Evolutionary conservation across 2,329 filamentous ascomycete genomes (phyloP).

Genomic region (Sarocladiaceae sp.): DNA sequence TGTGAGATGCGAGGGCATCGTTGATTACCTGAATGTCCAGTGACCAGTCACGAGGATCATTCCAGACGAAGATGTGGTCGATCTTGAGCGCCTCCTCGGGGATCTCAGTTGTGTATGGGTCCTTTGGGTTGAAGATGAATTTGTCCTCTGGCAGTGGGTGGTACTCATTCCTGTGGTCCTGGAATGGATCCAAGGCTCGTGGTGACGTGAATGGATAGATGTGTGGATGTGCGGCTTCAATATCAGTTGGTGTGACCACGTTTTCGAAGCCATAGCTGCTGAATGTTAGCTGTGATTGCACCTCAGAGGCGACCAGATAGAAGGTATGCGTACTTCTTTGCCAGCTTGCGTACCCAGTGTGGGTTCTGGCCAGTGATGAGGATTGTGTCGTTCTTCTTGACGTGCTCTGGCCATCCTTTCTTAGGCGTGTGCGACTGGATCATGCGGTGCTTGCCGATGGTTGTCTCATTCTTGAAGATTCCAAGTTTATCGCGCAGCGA

Average conservation of each 20-base stretch:
- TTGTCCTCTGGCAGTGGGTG: slow-evolving; percentile 28
- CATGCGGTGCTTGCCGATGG: slow-evolving; percentile 29
- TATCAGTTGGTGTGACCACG: slow-evolving; percentile 82
- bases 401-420: slow-evolving; percentile 51
- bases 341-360: slow-evolving; percentile 66
- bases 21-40: slow-evolving; percentile 80
- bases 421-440: slow-evolving; percentile 88
- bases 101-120: slow-evolving; percentile 30
- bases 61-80: slow-evolving; percentile 89
- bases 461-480: slow-evolving; percentile 25
- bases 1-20: slow-evolving; percentile 74
- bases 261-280: slow-evolving; percentile 66
- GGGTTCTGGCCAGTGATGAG: slow-evolving; percentile 70
- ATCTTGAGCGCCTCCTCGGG: slow-evolving; percentile 59
- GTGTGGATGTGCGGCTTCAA: slow-evolving; percentile 66
- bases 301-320: slow-evolving; percentile 16
- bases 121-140: slow-evolving; percentile 23
- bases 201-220: slow-evolving; percentile 74
- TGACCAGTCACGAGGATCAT: slow-evolving; percentile 95
- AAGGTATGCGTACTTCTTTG: slow-evolving; percentile 48
- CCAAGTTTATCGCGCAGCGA: slow-evolving; percentile 29
- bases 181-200: neutral
- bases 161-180: neutral
- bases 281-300: slow-evolving; percentile 4
- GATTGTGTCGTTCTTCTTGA: slow-evolving; percentile 47